phyloP scores from a whole-genome alignment of 1,284 basidiomycete species.

The Papiliotrema nemorosa region DNA sequence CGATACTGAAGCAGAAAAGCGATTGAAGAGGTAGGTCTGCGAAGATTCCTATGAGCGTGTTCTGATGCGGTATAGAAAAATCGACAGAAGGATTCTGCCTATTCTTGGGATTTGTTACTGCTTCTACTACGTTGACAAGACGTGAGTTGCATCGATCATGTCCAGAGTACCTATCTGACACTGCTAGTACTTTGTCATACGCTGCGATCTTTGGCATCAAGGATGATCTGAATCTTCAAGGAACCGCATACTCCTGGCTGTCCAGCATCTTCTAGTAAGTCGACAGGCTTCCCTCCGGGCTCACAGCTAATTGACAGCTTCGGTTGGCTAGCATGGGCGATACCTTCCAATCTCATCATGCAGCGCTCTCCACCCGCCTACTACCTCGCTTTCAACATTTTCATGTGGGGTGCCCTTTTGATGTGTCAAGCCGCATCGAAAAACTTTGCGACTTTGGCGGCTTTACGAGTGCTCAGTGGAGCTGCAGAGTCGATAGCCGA shows the following conservation, averaged over 20 bases:
- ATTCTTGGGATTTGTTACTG: slow-evolving; percentile 41
- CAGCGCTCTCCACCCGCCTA: slow-evolving; percentile 52
- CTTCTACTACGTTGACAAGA: slow-evolving; percentile 23
- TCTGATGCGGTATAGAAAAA: slow-evolving; percentile 16
- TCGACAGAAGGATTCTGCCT: slow-evolving; percentile 38
- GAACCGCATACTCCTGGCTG: slow-evolving; percentile 45
- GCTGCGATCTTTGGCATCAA: slow-evolving; percentile 48
- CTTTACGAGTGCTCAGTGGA: slow-evolving; percentile 52
- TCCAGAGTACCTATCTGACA: slow-evolving; percentile 21
- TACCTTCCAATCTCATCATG: slow-evolving; percentile 54
- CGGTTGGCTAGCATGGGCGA: slow-evolving; percentile 54
- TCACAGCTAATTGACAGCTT: slow-evolving; percentile 55
- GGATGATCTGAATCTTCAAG: slow-evolving; percentile 39
- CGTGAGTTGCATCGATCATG: slow-evolving; percentile 3
- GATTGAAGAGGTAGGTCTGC: slow-evolving; percentile 26
- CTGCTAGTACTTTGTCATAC: slow-evolving; percentile 44
- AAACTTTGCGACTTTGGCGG: slow-evolving; percentile 50
- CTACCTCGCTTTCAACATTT: slow-evolving; percentile 53
- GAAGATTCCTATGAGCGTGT: neutral
- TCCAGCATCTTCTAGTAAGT: slow-evolving; percentile 15
- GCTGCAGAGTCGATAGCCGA: slow-evolving; percentile 51
- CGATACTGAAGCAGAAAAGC: slow-evolving; percentile 37
- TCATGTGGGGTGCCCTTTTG: slow-evolving; percentile 51
- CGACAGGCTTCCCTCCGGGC: slow-evolving; percentile 6
- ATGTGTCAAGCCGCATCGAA: slow-evolving; percentile 50